These are phyloP conservation scores for Pseudocercospora ulei DNA, from an alignment of 2,329 filamentous ascomycete genomes.

Conservation along the genomic window DNA sequence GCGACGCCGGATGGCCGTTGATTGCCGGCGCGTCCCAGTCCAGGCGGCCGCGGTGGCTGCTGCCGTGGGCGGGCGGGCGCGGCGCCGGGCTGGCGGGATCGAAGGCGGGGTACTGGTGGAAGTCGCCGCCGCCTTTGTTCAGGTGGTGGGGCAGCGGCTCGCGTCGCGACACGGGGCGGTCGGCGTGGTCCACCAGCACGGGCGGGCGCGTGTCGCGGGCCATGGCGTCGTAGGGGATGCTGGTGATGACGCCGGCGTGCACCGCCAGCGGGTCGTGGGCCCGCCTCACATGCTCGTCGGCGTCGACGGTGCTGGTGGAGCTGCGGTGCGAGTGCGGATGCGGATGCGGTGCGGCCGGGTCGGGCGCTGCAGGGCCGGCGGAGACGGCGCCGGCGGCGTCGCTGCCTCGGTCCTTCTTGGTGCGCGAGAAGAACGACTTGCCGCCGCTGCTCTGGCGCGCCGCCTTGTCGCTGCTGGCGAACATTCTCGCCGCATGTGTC, in stretches of 20 bases:
- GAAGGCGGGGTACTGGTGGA: conserved; percentile 71
- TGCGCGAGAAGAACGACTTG: conserved; percentile 77
- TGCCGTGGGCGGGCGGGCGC: conserved; percentile 28
- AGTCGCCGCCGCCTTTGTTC: conserved; percentile 67
- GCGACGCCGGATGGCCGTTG: conserved; percentile 35
- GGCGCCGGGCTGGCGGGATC: conserved; percentile 46
- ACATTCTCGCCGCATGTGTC: conserved; percentile 27
- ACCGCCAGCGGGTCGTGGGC: conserved; percentile 53
- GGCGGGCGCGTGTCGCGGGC: conserved; percentile 58
- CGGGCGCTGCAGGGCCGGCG: conserved; percentile 42
- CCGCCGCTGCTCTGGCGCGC: conserved; percentile 70
- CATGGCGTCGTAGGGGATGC: conserved; percentile 73
- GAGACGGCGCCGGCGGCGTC: conserved; percentile 48
- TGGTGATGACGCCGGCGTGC: conserved; percentile 72
- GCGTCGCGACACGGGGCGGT: conserved; percentile 50
- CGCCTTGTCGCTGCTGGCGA: conserved; percentile 53
- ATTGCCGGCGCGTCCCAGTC: conserved; percentile 43
- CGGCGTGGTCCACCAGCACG: conserved; percentile 62
- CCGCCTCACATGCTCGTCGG: conserved; percentile 23
- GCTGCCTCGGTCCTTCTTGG: conserved; percentile 64
- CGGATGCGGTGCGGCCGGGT: conserved; percentile 3
- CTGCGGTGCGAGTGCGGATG: conserved; percentile 57
- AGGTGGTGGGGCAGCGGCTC: conserved; percentile 75
- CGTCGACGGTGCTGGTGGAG: conserved; percentile 38
- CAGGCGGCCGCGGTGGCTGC: conserved; percentile 17